Evolutionary conservation across 2,329 filamentous ascomycete genomes (phyloP).

Genomic region (Colletotrichum siamense): DNA sequence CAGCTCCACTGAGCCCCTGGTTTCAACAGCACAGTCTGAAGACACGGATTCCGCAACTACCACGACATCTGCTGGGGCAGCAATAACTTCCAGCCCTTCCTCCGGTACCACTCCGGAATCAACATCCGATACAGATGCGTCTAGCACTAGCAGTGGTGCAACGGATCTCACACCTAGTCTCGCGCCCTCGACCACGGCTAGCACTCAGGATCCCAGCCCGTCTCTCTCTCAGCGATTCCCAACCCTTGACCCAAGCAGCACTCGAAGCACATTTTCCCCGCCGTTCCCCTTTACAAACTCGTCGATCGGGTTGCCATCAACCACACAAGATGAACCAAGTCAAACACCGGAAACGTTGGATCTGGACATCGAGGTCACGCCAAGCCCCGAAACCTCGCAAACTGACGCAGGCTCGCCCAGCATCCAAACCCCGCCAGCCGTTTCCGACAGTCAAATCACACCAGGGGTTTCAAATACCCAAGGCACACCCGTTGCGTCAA

Average conservation of each 20-base stretch:
- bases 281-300: background rate
- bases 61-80: background rate
- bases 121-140: background rate
- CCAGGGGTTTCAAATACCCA: background rate
- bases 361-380: background rate
- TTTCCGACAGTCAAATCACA: background rate
- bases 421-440: background rate
- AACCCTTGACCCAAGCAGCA: background rate
- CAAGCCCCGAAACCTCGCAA: background rate
- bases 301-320: background rate
- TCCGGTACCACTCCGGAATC: background rate
- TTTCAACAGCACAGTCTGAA: background rate
- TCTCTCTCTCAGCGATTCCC: background rate
- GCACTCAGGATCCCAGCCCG: background rate
- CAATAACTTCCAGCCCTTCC: background rate
- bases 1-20: background rate
- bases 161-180: background rate
- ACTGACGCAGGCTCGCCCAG: background rate
- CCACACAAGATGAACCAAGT: background rate
- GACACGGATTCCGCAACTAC: background rate
- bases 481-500: background rate
- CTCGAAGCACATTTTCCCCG: background rate
- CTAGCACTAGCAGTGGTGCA: background rate
- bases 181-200: background rate
- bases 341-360: background rate